phyloP scores from a whole-genome alignment of 495 filamentous ascomycete genomes.

The Wilcoxina mikolae region DNA sequence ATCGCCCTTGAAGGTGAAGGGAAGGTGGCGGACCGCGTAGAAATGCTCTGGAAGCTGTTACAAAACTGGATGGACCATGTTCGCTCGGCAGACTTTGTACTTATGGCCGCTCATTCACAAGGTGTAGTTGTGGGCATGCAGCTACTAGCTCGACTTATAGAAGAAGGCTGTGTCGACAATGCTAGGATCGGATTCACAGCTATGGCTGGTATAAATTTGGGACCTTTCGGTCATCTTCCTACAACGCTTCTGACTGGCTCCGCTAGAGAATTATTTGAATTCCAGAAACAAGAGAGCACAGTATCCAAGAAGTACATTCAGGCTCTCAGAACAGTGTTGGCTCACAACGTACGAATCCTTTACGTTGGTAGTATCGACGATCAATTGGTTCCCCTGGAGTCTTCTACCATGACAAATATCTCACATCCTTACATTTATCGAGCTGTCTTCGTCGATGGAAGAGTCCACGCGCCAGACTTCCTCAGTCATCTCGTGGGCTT shows the following conservation, averaged over 20 bases:
- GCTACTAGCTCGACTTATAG: conserved; percentile 82
- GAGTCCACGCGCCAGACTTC: conserved; percentile 85
- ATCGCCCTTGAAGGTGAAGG: conserved; percentile 95
- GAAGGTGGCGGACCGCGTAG: conserved; percentile 77
- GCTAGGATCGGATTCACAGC: conserved; percentile 24
- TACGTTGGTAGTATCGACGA: conserved; percentile 91
- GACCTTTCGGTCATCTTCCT: conserved; percentile 53
- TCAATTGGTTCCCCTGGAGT: conserved; percentile 87
- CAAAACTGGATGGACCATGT: conserved; percentile 93
- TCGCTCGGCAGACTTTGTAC: conserved; percentile 68
- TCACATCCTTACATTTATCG: conserved; percentile 85
- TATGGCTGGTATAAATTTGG: conserved; percentile 74
- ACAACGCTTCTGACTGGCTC: conserved; percentile 72
- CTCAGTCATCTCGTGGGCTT: conserved; percentile 87
- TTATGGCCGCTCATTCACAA: conserved; percentile 86
- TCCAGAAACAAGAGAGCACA: conserved; percentile 59
- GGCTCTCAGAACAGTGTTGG: conserved; percentile 54
- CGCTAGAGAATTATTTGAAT: conserved; percentile 85
- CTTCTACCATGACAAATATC: conserved; percentile 66
- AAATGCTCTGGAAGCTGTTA: conserved; percentile 82
- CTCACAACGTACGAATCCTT: conserved; percentile 65
- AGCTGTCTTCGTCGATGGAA: conserved; percentile 85
- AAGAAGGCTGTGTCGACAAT: conserved; percentile 30
- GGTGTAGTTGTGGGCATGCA: conserved; percentile 88
- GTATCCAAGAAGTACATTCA: conserved; percentile 71